Conservation (phyloP, 768 basidiomycete genomes). For the Austroboletus festivus region DNA sequence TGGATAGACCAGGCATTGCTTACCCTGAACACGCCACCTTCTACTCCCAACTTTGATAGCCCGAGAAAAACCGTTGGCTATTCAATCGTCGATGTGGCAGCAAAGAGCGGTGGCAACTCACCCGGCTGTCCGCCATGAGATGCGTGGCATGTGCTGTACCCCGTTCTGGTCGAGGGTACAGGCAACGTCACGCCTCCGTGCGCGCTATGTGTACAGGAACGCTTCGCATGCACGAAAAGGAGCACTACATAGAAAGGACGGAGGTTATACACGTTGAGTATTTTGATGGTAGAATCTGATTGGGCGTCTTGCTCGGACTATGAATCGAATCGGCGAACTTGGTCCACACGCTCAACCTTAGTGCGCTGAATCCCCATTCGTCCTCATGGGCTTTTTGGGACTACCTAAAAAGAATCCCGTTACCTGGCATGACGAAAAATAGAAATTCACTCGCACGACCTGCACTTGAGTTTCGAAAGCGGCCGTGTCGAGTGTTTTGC, state of each 20-base stretch:
- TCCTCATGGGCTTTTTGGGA: slow-evolving; percentile 17
- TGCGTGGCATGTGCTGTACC: background rate
- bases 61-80: slow-evolving; percentile 10
- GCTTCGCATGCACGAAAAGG: slow-evolving; percentile 25
- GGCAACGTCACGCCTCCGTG: slow-evolving; percentile 20
- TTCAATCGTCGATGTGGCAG: slow-evolving; percentile 17
- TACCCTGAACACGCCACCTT: slow-evolving; percentile 25
- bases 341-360: background rate
- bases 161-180: slow-evolving; percentile 17
- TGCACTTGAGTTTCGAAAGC: slow-evolving; percentile 26
- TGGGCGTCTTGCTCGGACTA: slow-evolving; percentile 12
- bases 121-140: slow-evolving; percentile 18
- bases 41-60: slow-evolving; percentile 15
- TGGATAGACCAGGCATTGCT: slow-evolving; percentile 5
- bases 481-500: slow-evolving; percentile 21
- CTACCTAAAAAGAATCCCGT: slow-evolving; percentile 22
- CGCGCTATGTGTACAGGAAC: slow-evolving; percentile 20
- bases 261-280: slow-evolving; percentile 24
- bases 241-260: slow-evolving; percentile 15
- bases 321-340: slow-evolving; percentile 29
- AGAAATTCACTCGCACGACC: slow-evolving; percentile 19
- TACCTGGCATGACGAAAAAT: slow-evolving; percentile 13
- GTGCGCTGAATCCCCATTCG: slow-evolving; percentile 28
- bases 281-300: slow-evolving; percentile 21
- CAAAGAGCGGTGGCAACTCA: slow-evolving; percentile 23